Conservation (phyloP, 495 filamentous ascomycete species). For the Hypomontagnella submonticulosa region DNA sequence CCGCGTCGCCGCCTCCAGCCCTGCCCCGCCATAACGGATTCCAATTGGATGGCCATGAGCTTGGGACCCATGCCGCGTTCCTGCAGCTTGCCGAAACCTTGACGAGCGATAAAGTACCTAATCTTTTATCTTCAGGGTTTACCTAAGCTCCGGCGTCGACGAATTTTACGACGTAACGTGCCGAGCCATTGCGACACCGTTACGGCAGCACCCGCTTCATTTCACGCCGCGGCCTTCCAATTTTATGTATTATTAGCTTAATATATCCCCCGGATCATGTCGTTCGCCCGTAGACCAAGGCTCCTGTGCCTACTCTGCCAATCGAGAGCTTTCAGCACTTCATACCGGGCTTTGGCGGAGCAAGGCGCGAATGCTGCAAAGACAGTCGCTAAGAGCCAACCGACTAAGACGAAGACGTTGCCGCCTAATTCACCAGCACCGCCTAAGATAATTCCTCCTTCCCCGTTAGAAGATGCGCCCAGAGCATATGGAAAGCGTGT, state of each 20-base stretch:
- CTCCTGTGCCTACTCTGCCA: constrained; percentile 58
- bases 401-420: constrained; percentile 17
- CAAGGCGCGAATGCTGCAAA: constrained; percentile 40
- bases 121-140: constrained; percentile 10
- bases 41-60: constrained; percentile 27
- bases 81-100: constrained; percentile 31
- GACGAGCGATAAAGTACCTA: constrained; percentile 32
- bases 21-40: constrained; percentile 9
- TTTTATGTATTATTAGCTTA: constrained; percentile 27
- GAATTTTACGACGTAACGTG: constrained; percentile 17
- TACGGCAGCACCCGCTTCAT: constrained; percentile 26
- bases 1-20: constrained; percentile 20
- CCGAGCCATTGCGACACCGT: constrained; percentile 8
- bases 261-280: constrained; percentile 29
- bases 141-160: constrained; percentile 26
- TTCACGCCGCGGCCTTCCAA: constrained; percentile 5
- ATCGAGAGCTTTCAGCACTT: constrained; percentile 60
- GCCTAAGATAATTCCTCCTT: constrained; percentile 32
- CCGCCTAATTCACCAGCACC: constrained; percentile 22
- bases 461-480: constrained; percentile 61
- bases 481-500: constrained; percentile 65
- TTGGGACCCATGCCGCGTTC: constrained; percentile 25
- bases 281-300: constrained; percentile 37
- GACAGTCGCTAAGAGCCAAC: constrained; percentile 29
- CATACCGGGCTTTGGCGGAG: constrained; percentile 53